Base-by-base conservation (phyloP, 805 yeast genomes). In the Zygotorulaspora florentina region DNA sequence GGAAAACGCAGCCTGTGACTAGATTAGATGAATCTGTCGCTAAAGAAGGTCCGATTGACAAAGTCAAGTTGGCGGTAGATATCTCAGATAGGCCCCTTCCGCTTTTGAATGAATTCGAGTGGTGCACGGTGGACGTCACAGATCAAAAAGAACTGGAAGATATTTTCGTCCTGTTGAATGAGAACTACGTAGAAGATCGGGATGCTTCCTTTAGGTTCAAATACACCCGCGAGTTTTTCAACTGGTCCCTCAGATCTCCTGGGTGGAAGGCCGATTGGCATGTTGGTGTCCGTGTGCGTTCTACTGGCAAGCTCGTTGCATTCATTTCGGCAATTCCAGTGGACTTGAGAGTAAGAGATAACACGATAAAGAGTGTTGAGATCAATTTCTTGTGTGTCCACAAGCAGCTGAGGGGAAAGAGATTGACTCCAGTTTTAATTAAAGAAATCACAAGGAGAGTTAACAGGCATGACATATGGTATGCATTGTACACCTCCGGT, bases 1-100 rank as follows among this genome's bases (percentile, higher is more conserved):
- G 99, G 99, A 87, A 85, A 60, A 93, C 99, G 2, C 99, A 93
- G 68, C 99, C 99, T 0, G 98, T 93, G 16, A 77, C 89, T 8
- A 73, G 73, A 26, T 80, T 90, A 52, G 86, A 86, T 61, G 93
- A 84, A 58, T 64, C 71, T 36, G 73, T 84, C 37, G 73, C 69
- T 5, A 64, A 71, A 9, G 96, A 88, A 59, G 96, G 96, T 0
- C 91, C 95, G 7, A 87, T 90, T 53, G 95, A 89, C 56, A 54
- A 58, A 26, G 40, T 58, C 7, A 87, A 87, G 61, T 80, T 80
- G 0, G 81, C 90, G 2, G 85, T 67, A 3, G 89, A 89, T 47
- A 77, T 93, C 33, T 79, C 90, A 5, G 77, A 73, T 39, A 69
- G 71, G 16, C 96, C 97, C 5, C 74, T 79, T 28, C 83, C 87